Evolutionary conservation across 2,329 filamentous ascomycete species (phyloP).

Genomic region (Diaporthe capsici): DNA sequence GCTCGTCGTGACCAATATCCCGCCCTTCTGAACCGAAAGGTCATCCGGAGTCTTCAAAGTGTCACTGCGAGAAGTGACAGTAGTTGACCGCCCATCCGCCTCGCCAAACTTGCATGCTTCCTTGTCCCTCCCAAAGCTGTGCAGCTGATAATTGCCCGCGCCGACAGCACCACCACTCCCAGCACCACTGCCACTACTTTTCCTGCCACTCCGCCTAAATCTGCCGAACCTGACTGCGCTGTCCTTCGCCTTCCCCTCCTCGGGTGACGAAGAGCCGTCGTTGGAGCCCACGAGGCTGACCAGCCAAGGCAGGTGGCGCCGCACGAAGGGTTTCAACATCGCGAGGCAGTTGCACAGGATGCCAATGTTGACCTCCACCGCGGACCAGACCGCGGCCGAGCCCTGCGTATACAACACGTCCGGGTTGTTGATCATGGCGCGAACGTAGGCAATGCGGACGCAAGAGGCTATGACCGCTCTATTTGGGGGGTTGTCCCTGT

Average conservation of each 20-base stretch:
- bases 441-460: constrained; percentile 47
- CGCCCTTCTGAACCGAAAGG: constrained; percentile 11
- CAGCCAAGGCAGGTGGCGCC: constrained; percentile 43
- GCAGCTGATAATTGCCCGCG: constrained; percentile 36
- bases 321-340: constrained; percentile 46
- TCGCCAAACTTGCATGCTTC: constrained; percentile 20
- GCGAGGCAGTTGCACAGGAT: constrained; percentile 48
- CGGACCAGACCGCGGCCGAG: constrained; percentile 48
- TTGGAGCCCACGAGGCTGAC: constrained; percentile 35
- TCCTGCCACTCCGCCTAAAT: constrained; percentile 13
- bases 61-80: constrained; percentile 6
- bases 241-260: neutral
- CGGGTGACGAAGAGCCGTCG: constrained; percentile 1
- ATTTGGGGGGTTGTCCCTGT: neutral
- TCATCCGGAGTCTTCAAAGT: constrained; percentile 4
- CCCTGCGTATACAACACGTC: constrained; percentile 51
- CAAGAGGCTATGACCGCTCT: constrained; percentile 48
- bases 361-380: constrained; percentile 53
- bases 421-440: constrained; percentile 48
- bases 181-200: constrained; percentile 11
- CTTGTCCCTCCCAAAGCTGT: constrained; percentile 38
- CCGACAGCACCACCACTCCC: neutral
- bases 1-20: constrained; percentile 38
- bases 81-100: constrained; percentile 1
- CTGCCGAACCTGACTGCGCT: neutral